Conservation (phyloP, 1,284 basidiomycete species). For the Trichosporon inkin region DNA sequence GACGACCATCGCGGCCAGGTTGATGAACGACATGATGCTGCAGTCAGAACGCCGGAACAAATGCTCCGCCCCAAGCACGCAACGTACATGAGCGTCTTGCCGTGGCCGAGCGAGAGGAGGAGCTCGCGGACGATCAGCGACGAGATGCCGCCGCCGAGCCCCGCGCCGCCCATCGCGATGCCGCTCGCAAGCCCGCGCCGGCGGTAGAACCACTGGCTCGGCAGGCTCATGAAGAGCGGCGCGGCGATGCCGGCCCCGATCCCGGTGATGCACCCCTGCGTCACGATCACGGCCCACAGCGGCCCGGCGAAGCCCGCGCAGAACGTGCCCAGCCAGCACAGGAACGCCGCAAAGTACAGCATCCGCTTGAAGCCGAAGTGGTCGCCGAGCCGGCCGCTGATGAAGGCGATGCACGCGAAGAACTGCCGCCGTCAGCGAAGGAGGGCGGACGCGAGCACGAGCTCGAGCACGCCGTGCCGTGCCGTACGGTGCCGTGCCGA, state of each 20-base stretch:
- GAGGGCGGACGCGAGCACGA: not conserved
- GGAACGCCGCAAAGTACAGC: slow-evolving; percentile 20
- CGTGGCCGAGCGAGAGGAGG: slow-evolving; percentile 28
- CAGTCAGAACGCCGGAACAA: not conserved
- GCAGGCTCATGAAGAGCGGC: slow-evolving; percentile 42
- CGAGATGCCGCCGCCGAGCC: slow-evolving; percentile 32
- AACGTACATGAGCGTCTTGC: slow-evolving; percentile 35
- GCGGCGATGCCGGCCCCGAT: slow-evolving; percentile 33
- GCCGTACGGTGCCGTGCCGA: too few relatives aligned
- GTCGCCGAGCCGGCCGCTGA: slow-evolving; percentile 19
- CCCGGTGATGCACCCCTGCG: slow-evolving; percentile 31
- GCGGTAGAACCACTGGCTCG: slow-evolving; percentile 43
- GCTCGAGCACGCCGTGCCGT: too few relatives aligned
- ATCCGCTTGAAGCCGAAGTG: slow-evolving; percentile 33
- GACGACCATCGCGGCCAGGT: slow-evolving; percentile 24
- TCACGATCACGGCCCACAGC: slow-evolving; percentile 15
- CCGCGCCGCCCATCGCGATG: slow-evolving; percentile 39
- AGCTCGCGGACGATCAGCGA: slow-evolving; percentile 29
- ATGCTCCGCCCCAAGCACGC: not conserved
- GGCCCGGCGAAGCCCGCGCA: slow-evolving; percentile 11
- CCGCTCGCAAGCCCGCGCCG: slow-evolving; percentile 37
- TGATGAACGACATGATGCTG: slow-evolving; percentile 40
- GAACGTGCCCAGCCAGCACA: slow-evolving; percentile 31
- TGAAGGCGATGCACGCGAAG: slow-evolving; percentile 10
- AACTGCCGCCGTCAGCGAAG: not conserved